Evolutionary conservation across 768 basidiomycete species (phyloP), one percentile per base, ranked within the genome.

Genomic region (Mrakia frigida): DNA sequence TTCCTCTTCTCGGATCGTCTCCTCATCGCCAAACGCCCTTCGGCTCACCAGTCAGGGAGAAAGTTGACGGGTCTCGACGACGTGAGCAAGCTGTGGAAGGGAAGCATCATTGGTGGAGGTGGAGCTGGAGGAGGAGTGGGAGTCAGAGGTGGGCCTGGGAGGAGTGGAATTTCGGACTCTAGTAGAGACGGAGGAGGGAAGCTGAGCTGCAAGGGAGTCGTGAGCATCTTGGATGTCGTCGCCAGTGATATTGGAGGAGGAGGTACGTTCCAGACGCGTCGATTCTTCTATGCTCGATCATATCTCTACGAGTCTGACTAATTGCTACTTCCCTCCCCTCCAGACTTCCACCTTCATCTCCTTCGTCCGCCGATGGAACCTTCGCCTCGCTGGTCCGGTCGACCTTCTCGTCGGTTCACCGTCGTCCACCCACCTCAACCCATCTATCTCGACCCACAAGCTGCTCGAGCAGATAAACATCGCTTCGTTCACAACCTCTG

Each of bases 1-100:
- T 92, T 98, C 82, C 86, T 99, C 65, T 98, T 99, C 82, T 92
- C 94, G 78, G 96, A 99, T 84, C 93, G 93, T 81, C 85, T 99
- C 31, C 87, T 98, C 82, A 89, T 99, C 77, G 91, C 90, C 67
- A 98, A 98, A 84, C 88, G 97, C 37, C 92, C 84, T 21, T 80
- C 81, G 0, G 77, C 79, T 23, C 75, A 81, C 1, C 74, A 81
- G 46, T 80, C 81, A 2, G 85, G 84, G 1, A 77, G 81, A 6
- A 81, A 79, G 43, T 80, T 83, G 18, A 83, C 82, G 87, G 60
- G 89, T 85, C 43, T 91, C 86, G 81, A 90, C 88, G 59, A 92
- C 91, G 82, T 94, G 88, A 70, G 79, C 35, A 77, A 75, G 67
- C 78, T 84, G 10, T 77, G 76, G 76, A 77, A 73, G 72, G 76